Conservation (phyloP, 805 yeast genomes). For the Starmerella floris region DNA sequence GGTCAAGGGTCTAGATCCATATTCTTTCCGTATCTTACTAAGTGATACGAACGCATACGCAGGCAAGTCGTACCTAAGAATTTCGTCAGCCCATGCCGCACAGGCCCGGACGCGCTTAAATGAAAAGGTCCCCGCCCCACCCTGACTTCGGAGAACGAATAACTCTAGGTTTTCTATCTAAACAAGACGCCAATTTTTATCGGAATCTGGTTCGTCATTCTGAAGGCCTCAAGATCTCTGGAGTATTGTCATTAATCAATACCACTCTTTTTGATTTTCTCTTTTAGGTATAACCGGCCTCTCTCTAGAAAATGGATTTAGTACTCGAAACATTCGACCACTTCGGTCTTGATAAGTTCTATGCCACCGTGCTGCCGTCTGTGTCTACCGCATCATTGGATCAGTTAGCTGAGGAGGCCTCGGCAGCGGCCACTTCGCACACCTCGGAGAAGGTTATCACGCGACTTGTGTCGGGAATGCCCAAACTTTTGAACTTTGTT, state of each 20-base stretch:
- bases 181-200: no score
- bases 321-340: constrained; percentile 72
- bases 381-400: constrained; percentile 6
- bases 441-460: constrained; percentile 8
- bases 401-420: constrained; percentile 5
- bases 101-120: no score
- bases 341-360: constrained; percentile 56
- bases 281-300: no score
- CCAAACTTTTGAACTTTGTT: constrained; percentile 3
- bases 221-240: no score
- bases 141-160: no score
- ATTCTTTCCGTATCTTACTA: background rate
- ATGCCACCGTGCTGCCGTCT: constrained; percentile 53
- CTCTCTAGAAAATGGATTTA: constrained; percentile 57
- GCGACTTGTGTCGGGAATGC: constrained; percentile 2
- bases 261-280: no score
- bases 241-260: no score
- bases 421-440: constrained; percentile 7
- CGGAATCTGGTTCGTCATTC: no score
- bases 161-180: no score
- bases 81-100: no score
- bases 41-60: constrained; percentile 4
- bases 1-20: background rate
- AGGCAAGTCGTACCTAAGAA: background rate
- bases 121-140: no score